A percentile compares a stretch with the other conserved stretches of the same genome.
Evolutionary conservation across 1,139 yeast species (phyloP).

Genomic region (Debaryomyces nepalensis): DNA sequence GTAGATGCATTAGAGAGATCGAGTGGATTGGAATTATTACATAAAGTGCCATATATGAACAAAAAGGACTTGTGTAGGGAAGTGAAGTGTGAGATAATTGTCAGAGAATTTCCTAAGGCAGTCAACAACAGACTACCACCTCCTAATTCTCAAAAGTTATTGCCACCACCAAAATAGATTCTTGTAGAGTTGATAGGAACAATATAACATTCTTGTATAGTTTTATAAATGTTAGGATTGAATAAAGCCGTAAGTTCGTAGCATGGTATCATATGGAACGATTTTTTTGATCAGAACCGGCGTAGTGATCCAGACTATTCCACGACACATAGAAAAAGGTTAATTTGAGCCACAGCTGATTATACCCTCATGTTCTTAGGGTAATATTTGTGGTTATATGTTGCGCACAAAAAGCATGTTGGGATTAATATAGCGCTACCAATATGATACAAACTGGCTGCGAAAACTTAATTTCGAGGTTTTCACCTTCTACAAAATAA

Average conservation of each 20-base stretch:
- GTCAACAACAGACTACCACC: constrained; percentile 33
- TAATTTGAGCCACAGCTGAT: no score
- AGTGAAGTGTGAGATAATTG: constrained; percentile 76
- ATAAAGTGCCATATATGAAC: constrained; percentile 63
- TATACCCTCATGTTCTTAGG: no score
- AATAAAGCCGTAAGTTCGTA: no score
- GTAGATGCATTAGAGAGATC: constrained; percentile 86
- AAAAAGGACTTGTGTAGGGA: constrained; percentile 78
- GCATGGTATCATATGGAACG: no score
- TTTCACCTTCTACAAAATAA: neutral
- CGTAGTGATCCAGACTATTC: no score
- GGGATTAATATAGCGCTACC: no score
- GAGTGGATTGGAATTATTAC: constrained; percentile 81
- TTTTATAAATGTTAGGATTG: neutral
- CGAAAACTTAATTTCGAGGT: neutral
- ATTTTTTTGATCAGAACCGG: no score
- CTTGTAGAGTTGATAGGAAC: neutral
- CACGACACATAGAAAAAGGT: no score
- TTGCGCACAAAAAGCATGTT: no score
- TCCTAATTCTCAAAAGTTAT: constrained; percentile 17
- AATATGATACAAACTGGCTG: neutral
- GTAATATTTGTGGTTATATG: no score
- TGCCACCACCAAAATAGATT: constrained; percentile 7
- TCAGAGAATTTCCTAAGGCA: constrained; percentile 75
- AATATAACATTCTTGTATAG: neutral